Evolutionary conservation across 495 filamentous ascomycete species (phyloP).

Genomic region (Neurospora sp.): DNA sequence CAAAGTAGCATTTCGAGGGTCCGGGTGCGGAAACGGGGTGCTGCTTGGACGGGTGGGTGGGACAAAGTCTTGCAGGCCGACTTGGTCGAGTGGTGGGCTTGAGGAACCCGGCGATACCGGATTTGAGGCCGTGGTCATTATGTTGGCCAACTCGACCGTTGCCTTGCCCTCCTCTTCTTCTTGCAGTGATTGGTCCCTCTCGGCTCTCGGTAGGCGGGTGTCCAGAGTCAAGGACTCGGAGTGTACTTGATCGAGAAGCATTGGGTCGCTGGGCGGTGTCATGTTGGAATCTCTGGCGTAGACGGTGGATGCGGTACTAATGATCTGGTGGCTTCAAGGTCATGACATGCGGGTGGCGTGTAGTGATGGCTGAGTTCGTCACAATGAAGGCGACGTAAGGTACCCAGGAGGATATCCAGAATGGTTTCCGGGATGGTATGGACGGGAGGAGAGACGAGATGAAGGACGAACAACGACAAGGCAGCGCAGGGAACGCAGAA

Average conservation of each 20-base stretch:
- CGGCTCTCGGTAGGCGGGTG: conserved; percentile 14
- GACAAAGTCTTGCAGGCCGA: conserved; percentile 36
- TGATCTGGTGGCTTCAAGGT: background rate
- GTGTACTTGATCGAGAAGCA: conserved; percentile 15
- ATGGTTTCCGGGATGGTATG: background rate
- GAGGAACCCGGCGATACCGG: conserved; percentile 43
- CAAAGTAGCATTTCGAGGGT: conserved; percentile 31
- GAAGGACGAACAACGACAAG: background rate
- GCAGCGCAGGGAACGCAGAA: background rate
- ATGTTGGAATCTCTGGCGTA: conserved; percentile 4
- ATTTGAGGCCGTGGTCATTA: conserved; percentile 42
- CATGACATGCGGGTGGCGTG: background rate
- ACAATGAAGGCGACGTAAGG: background rate
- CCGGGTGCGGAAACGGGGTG: conserved; percentile 46
- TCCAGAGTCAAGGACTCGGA: conserved; percentile 20
- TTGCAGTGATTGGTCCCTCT: conserved; percentile 19
- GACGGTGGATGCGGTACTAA: background rate
- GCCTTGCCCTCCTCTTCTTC: conserved; percentile 32
- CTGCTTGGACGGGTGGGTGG: conserved; percentile 44
- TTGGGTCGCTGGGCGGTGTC: conserved; percentile 7
- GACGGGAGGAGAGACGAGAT: background rate
- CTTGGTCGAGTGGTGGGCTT: conserved; percentile 39
- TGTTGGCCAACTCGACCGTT: conserved; percentile 34
- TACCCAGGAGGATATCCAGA: background rate
- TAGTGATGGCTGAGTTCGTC: background rate